Base-by-base conservation (phyloP, 2,329 filamentous ascomycete genomes). In the Botrytis fabae region DNA sequence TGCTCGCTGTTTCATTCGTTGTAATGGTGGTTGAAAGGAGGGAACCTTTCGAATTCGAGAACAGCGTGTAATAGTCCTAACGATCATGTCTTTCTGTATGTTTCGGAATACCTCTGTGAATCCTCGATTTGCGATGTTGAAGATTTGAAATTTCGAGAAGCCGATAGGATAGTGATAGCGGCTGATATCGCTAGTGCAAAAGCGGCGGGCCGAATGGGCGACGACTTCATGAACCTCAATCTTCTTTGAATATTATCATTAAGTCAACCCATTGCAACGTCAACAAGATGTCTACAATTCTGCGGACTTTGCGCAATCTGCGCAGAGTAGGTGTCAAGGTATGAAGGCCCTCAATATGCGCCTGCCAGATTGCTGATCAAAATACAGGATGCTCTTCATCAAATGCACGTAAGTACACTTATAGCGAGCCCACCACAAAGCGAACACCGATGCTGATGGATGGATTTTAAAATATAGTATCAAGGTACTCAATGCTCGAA, bases 311-410 rank as follows among this genome's bases (percentile, higher is more conserved):
- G 81, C 88, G 91, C 83, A 97, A 98, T 83, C 83, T 98, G 82
- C 91, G 94, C 86, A 91, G 90, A 85, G 90, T 97, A 82, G 96
- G 96, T 72, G 81, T 98, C 81, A 97, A 95, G 91, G 94, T 94
- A 84, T 76, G 84, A 74, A 44, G 16, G 61, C n/a, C 35, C 62
- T 46, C 44, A 22, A 12, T 35, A 16, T 35, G 51, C 25, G 54
- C 40, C 28, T 14, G 16, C 62, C 57, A 77, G 46, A 61, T 74
- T 73, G 78, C 79, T 89, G 81, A 88, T 81, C 28, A 40, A 40
- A 59, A 75, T 75, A 79, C 81, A 97, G 94, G 92, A 97, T 83
- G 96, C 92, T 87, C 92, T 90, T 84, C 92, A 93, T 84, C 96
- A 98, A 87, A 89, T 98, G 88, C 91, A 95, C 85, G 93, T 97